Evolutionary conservation across 805 yeast genomes (phyloP).

Genomic region (Metschnikowia sp.): DNA sequence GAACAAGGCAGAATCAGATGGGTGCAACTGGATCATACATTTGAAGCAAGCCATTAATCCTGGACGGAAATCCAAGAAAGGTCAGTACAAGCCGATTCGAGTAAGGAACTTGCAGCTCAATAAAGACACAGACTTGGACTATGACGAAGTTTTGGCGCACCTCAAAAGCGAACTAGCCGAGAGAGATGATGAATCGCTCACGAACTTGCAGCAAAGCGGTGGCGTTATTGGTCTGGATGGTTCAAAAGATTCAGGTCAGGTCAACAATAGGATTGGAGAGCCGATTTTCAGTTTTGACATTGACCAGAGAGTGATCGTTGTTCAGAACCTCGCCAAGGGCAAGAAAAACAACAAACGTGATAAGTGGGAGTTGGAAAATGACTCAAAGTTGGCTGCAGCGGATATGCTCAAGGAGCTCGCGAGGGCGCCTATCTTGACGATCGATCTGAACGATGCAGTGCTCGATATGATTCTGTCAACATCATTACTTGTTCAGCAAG

Average conservation of each 20-base stretch:
- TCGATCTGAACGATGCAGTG: constrained; percentile 82
- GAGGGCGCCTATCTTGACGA: constrained; percentile 67
- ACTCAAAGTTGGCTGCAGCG: constrained; percentile 59
- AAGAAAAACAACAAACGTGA: constrained; percentile 74
- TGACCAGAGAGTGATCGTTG: constrained; percentile 58
- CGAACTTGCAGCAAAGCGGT: constrained; percentile 1
- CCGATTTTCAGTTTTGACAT: constrained; percentile 33
- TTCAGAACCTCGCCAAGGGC: constrained; percentile 80
- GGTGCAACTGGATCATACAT: constrained; percentile 72
- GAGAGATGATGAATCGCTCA: constrained; percentile 17
- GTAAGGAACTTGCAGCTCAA: constrained; percentile 59
- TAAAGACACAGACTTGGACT: constrained; percentile 69
- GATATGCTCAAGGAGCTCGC: constrained; percentile 52
- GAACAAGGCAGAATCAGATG: constrained; percentile 61
- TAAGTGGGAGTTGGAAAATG: constrained; percentile 73
- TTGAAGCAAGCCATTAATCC: constrained; percentile 63
- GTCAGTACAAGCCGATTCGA: constrained; percentile 70
- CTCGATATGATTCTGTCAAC: constrained; percentile 78
- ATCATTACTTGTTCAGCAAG: constrained; percentile 62
- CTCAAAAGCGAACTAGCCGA: constrained; percentile 25
- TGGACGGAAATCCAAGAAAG: constrained; percentile 27
- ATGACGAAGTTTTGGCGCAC: constrained; percentile 54
- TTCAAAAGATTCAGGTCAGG: constrained; percentile 1
- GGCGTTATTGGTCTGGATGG: background rate
- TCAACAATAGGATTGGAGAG: constrained; percentile 18